Base-by-base conservation (phyloP, 257 asterid genomes). In the Lithospermum erythrorhizon region DNA sequence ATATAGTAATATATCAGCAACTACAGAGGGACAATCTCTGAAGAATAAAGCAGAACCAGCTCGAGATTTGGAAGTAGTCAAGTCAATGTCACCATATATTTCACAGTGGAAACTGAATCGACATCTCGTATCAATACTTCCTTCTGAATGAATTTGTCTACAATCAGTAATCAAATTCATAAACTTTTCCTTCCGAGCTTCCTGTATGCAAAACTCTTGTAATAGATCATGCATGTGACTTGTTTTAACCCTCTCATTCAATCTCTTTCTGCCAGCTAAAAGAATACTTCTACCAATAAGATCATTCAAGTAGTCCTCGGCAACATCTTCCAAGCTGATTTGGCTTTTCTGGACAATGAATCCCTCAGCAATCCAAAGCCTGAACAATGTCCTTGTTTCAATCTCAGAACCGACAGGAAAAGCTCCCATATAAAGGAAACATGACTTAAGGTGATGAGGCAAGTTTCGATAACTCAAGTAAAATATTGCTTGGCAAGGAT, bases 341-440 rank as follows among this genome's bases (percentile, higher is more conserved):
- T 18, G 23, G 22, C 30, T 35, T 22, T 0, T 55, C 15, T 56
- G 19, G 1, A 2, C 1, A 20, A 65, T 13, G 2, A 65, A 56
- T 0, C 10, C 63, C 47, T 65, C 69, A 0, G 69, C 61, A 0
- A 65, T 3, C 69, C 62, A 65, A 55, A 65, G 0, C 20, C 57
- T 21, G 29, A 57, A 5, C 69, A 65, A 41, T 24, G 18, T 13
- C 6, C 49, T 37, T 2, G 18, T 54, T 1, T 2, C 22, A 23
- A 65, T 65, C 10, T 3, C 23, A 0, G 6, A 17, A 0, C 57
- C 63, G 18, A 55, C 63, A 1, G 51, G 58, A 65, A 45, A 57
- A 21, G 22, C 15, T 14, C 63, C 69, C 63, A 65, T 37, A 1
- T 65, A 65, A 18, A 65, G 69, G 11, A 65, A 53, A 6, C 69